Base-by-base conservation (phyloP, 1,139 yeast species). In the Yamadazyma siamensis region DNA sequence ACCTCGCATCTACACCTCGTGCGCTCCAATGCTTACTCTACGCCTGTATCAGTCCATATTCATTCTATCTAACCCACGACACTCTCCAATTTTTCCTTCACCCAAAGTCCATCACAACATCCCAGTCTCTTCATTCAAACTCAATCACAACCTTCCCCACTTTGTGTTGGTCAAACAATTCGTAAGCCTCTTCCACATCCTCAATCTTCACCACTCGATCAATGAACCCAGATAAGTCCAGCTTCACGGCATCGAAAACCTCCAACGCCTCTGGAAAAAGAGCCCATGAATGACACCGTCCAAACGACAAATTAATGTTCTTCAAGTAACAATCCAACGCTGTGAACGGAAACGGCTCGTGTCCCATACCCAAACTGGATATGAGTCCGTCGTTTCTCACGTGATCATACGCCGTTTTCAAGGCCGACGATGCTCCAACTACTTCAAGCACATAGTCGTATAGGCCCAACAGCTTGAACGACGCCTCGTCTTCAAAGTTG, bases 211-310 rank as follows among this genome's bases (percentile, higher is more conserved):
- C 58, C 27, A 54, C 57, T 25, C 54, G 52, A 40, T 76, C 83
- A 26, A 77, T 65, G 40, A 77, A 75, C 13, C 54, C 61, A 8
- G 49, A 59, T 39, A 78, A 72, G 32, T 67, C 64, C 15, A 47
- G 50, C 33, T 74, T 69, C 33, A 74, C 49, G 25, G 44, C 39
- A 28, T 68, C 68, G 47, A 78, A 75, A 0, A 74, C 56, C 25
- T 59, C 61, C 26, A 77, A 57, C 0, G 82, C 67, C 32, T 76
- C 81, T 3, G 61, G 65, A 46, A 75, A 77, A 29, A 76, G 58
- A 2, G 80, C 62, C 63, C 79, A 68, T 1, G 76, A 77, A 32
- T 80, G 83, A 48, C 84, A 78, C 44, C 85, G 55, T 3, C 85
- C 85, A 52, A 78, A 78, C 25, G 79, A 77, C 26, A 77, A 47